Percentiles rank a stretch among this genome's conserved stretches.
phyloP scores from a whole-genome alignment of 306 rosid genomes.

The Potentilla sterilis region DNA sequence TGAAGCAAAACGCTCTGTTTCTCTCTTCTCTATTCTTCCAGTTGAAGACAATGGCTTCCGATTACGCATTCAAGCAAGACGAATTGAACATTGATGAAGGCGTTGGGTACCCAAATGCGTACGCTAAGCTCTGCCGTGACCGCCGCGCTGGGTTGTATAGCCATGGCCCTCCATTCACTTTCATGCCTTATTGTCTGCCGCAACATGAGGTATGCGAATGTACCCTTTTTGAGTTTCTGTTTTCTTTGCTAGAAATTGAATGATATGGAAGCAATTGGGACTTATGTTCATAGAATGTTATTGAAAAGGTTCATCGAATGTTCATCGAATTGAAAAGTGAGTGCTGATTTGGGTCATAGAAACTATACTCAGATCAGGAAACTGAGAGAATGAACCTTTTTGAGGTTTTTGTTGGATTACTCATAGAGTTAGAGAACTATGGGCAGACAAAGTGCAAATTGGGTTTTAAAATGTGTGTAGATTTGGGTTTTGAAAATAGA shows the following conservation, averaged over 20 bases:
- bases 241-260: slow-evolving; percentile 10
- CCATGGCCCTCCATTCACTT: slow-evolving; percentile 80
- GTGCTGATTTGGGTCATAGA: not conserved
- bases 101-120: slow-evolving; percentile 81
- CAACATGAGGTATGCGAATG: slow-evolving; percentile 62
- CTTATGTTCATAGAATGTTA: no score
- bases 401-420: not conserved
- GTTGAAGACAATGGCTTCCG: slow-evolving; percentile 52
- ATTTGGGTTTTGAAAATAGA: not conserved
- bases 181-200: slow-evolving; percentile 63
- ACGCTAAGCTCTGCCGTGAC: slow-evolving; percentile 61
- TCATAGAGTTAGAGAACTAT: not conserved
- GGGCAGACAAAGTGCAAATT: not conserved
- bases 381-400: not conserved
- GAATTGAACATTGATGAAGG: slow-evolving; percentile 61
- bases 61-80: slow-evolving; percentile 50
- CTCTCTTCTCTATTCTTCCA: not conserved
- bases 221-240: not conserved
- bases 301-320: no score
- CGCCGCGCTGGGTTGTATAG: slow-evolving; percentile 48
- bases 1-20: slow-evolving; percentile 16
- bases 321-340: no score
- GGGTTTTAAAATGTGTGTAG: not conserved
- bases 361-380: no score
- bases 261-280: not conserved